Percentiles rank a stretch among this genome's conserved stretches.
Conservation (phyloP, 2,329 filamentous ascomycete genomes). For the Pleurostoma richardsiae region DNA sequence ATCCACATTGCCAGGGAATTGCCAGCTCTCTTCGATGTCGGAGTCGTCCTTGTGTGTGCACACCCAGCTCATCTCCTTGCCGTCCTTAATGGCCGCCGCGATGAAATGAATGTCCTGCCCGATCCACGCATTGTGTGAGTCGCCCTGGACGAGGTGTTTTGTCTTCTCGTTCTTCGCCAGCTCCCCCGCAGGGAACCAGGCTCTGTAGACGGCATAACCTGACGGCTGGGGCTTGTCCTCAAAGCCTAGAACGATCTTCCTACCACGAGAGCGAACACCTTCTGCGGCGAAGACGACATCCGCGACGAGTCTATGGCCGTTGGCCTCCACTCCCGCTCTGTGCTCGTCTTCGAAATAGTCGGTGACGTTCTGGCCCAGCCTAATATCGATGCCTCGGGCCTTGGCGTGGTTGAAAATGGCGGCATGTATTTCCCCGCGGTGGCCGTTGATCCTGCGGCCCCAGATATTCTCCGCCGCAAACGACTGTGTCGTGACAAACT, state of each 20-base stretch:
- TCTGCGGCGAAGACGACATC: constrained; percentile 38
- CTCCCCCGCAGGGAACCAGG: constrained; percentile 34
- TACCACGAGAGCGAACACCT: constrained; percentile 35
- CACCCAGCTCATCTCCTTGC: constrained; percentile 49
- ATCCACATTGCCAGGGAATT: constrained; percentile 31
- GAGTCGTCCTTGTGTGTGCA: constrained; percentile 39
- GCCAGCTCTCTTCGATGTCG: constrained; percentile 41
- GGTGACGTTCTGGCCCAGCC: constrained; percentile 33
- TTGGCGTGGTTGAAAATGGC: constrained; percentile 43
- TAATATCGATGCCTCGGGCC: constrained; percentile 38
- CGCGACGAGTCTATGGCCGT: constrained; percentile 28
- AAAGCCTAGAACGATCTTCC: constrained; percentile 33
- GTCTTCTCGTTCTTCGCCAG: constrained; percentile 35
- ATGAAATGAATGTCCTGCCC: constrained; percentile 48
- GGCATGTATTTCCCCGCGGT: constrained; percentile 46
- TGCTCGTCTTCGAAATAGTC: constrained; percentile 37
- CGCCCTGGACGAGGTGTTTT: constrained; percentile 40
- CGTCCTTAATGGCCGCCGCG: constrained; percentile 45
- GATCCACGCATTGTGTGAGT: constrained; percentile 47
- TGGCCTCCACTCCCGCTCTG: constrained; percentile 31
- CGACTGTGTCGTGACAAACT: constrained; percentile 40
- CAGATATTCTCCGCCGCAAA: constrained; percentile 22
- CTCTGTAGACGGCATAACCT: constrained; percentile 34
- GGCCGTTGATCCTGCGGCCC: constrained; percentile 46
- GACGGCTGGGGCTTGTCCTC: constrained; percentile 31